Evolutionary conservation across 2,329 filamentous ascomycete genomes (phyloP).

Genomic region (Pleurostoma richardsiae): DNA sequence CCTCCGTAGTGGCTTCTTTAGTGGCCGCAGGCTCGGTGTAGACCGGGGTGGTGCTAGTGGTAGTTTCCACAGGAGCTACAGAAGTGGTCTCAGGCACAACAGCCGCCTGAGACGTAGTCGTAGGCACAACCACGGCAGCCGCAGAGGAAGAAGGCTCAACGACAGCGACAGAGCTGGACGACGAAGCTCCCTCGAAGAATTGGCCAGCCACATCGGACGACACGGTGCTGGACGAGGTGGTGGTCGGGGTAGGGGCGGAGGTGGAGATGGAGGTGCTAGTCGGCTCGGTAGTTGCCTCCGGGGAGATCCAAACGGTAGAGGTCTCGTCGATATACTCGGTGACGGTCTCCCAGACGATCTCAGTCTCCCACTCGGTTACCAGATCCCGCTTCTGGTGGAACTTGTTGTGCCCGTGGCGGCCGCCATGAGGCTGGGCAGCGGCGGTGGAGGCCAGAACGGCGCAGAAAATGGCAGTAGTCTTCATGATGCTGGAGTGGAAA

Average conservation of each 20-base stretch:
- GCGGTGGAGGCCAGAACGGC: constrained; percentile 37
- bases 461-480: constrained; percentile 32
- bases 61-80: background rate
- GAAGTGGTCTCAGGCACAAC: constrained; percentile 12
- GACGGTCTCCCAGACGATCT: constrained; percentile 47
- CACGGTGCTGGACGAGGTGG: constrained; percentile 15
- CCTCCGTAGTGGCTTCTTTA: constrained; percentile 12
- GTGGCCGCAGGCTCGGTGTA: constrained; percentile 8
- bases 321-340: constrained; percentile 42
- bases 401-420: constrained; percentile 31
- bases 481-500: constrained; percentile 27
- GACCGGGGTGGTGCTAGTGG: constrained; percentile 18
- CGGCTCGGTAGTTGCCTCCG: constrained; percentile 16
- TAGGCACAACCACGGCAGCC: constrained; percentile 1
- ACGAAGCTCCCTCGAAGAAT: constrained; percentile 22
- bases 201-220: constrained; percentile 16
- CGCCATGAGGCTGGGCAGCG: constrained; percentile 44
- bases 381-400: constrained; percentile 33
- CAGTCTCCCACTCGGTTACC: constrained; percentile 37
- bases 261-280: constrained; percentile 14
- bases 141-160: constrained; percentile 4
- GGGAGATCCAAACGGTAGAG: constrained; percentile 39
- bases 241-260: constrained; percentile 3
- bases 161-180: constrained; percentile 21
- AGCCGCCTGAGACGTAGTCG: background rate